These are phyloP conservation scores for Pyricularia pennisetigena DNA, from an alignment of 2,329 filamentous ascomycete species.

Conservation along the genomic window DNA sequence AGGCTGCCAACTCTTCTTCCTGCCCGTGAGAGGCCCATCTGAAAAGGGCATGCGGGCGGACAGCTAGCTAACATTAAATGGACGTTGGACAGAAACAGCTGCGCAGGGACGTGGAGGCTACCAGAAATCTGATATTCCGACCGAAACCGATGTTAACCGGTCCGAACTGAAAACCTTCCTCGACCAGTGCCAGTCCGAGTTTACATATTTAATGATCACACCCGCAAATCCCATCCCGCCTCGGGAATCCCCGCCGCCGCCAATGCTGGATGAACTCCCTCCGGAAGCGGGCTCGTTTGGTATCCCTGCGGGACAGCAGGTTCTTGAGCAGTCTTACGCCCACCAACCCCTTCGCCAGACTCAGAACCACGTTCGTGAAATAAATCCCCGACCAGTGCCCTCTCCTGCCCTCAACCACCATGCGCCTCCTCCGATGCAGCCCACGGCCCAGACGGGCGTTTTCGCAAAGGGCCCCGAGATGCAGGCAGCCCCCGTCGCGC, in stretches of 20 bases:
- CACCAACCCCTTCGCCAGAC: conserved; percentile 10
- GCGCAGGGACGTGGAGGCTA: not conserved
- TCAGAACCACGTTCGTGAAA: conserved; percentile 47
- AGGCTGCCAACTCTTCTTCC: conserved; percentile 17
- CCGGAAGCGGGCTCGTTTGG: conserved; percentile 42
- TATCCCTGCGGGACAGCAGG: conserved; percentile 30
- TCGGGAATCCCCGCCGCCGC: conserved; percentile 50
- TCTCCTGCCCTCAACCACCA: conserved; percentile 44
- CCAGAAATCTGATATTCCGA: not conserved
- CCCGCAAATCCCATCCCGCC: conserved; percentile 56
- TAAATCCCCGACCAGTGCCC: conserved; percentile 41
- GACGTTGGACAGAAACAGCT: not conserved
- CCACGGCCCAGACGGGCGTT: conserved; percentile 31
- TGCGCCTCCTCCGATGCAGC: conserved; percentile 26
- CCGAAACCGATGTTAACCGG: not conserved
- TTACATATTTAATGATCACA: conserved; percentile 59
- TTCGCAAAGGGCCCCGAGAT: conserved; percentile 24
- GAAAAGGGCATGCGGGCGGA: not conserved
- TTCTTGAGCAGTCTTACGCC: conserved; percentile 17
- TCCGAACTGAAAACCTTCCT: conserved; percentile 49
- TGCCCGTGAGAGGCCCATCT: not conserved
- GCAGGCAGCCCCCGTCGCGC: conserved; percentile 39
- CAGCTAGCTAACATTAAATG: not conserved
- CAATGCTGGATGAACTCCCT: conserved; percentile 46
- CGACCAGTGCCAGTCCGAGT: conserved; percentile 55